These are phyloP conservation scores for Saturnispora gosingensis DNA, from an alignment of 805 yeast species.

Conservation along the genomic window DNA sequence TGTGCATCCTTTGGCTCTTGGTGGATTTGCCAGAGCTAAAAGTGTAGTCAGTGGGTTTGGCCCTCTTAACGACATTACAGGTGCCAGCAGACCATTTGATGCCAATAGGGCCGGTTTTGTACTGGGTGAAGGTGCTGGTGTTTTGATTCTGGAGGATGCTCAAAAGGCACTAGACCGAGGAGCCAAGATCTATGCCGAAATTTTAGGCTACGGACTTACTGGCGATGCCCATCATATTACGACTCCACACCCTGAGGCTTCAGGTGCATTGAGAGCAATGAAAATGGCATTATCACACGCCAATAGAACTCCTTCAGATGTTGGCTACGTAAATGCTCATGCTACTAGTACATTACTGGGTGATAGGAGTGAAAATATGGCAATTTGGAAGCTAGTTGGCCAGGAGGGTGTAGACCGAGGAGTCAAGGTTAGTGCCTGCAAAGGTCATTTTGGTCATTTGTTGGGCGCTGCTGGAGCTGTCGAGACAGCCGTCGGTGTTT, in stretches of 20 bases:
- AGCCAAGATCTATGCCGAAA: constrained; percentile 65
- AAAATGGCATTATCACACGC: constrained; percentile 54
- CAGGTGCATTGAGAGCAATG: constrained; percentile 84
- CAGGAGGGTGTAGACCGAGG: constrained; percentile 24
- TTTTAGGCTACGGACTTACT: constrained; percentile 80
- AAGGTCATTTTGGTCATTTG: constrained; percentile 89
- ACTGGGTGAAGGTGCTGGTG: constrained; percentile 87
- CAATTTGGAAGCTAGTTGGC: constrained; percentile 49
- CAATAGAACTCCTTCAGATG: constrained; percentile 34
- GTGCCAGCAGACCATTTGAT: constrained; percentile 87
- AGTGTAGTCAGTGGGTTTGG: constrained; percentile 49
- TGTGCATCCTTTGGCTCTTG: constrained; percentile 75
- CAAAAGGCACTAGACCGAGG: constrained; percentile 66
- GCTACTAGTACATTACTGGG: constrained; percentile 92
- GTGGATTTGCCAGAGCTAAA: constrained; percentile 87
- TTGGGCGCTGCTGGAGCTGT: constrained; percentile 96
- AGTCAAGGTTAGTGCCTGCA: constrained; percentile 65
- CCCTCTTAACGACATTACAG: constrained; percentile 49
- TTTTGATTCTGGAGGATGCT: constrained; percentile 64
- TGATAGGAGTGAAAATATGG: constrained; percentile 77
- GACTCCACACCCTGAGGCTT: constrained; percentile 75
- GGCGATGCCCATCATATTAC: constrained; percentile 94
- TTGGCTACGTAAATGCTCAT: constrained; percentile 88
- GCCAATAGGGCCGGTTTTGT: constrained; percentile 74
- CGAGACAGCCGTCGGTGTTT: constrained; percentile 72